phyloP scores from a whole-genome alignment of 202 grass and related monocot species.

The Hordeum pubiflorum region DNA sequence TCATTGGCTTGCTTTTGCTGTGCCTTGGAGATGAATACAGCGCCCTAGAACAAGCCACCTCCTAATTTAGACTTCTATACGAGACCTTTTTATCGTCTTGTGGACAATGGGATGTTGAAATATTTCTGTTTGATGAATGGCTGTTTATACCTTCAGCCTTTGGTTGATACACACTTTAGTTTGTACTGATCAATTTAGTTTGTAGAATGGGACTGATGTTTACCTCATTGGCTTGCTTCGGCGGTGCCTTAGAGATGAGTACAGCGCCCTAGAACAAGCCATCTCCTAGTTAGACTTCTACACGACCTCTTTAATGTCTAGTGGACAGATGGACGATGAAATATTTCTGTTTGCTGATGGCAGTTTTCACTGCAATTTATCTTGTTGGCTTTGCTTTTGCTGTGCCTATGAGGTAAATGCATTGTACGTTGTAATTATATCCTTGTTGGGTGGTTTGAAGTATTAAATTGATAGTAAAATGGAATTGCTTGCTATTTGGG shows the following conservation, averaged over 20 bases:
- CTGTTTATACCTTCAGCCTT: neutral
- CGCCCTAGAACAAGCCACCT: slow-evolving; percentile 40
- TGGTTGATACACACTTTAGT: too few species aligned
- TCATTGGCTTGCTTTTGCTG: slow-evolving; percentile 36
- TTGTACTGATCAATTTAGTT: neutral
- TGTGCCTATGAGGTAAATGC: slow-evolving; percentile 47
- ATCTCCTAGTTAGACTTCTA: slow-evolving; percentile 13
- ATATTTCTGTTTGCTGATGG: neutral
- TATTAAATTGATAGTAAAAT: neutral
- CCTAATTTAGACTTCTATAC: neutral
- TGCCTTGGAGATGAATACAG: slow-evolving; percentile 74
- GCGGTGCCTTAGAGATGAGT: slow-evolving; percentile 63
- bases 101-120: slow-evolving; percentile 28
- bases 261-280: slow-evolving; percentile 47
- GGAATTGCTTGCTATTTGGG: too few species aligned
- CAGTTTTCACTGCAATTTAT: slow-evolving; percentile 49
- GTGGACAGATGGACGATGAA: slow-evolving; percentile 24
- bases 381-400: slow-evolving; percentile 33
- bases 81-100: slow-evolving; percentile 14
- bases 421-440: slow-evolving; percentile 16
- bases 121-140: neutral
- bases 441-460: neutral
- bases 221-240: slow-evolving; percentile 49
- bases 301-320: neutral
- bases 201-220: slow-evolving; percentile 61